Percentiles rank a stretch among this genome's conserved stretches.
phyloP scores from a whole-genome alignment of 2,329 filamentous ascomycete genomes.

The Microsporum audouinii region DNA sequence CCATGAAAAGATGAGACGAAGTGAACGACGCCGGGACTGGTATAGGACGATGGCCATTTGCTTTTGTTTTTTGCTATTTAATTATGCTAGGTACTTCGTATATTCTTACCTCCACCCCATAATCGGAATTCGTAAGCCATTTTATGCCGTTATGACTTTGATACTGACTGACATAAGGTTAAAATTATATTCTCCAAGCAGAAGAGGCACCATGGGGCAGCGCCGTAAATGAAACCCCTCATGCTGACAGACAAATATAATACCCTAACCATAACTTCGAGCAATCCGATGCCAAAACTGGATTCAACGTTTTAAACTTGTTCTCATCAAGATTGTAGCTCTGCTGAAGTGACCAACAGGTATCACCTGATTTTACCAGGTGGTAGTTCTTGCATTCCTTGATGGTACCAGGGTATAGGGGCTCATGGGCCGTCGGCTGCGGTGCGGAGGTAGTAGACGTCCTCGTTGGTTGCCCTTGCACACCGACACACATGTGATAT shows the following conservation, averaged over 20 bases:
- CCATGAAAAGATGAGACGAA: too few relatives aligned
- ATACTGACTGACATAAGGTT: too few relatives aligned
- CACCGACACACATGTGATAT: neutral
- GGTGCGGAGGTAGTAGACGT: neutral
- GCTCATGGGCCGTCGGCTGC: neutral
- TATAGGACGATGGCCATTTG: too few relatives aligned
- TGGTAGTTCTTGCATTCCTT: conserved; percentile 20
- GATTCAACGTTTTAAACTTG: conserved; percentile 18
- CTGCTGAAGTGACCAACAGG: conserved; percentile 17
- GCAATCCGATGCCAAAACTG: conserved; percentile 8
- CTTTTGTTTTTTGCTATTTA: too few relatives aligned
- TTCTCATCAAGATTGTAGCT: conserved; percentile 11
- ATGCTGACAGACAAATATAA: neutral
- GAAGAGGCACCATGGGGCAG: too few relatives aligned
- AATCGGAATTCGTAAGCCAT: too few relatives aligned
- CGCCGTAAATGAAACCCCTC: neutral
- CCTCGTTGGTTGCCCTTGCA: neutral
- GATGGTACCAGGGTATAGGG: conserved; percentile 14
- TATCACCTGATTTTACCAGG: conserved; percentile 16
- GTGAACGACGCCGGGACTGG: too few relatives aligned
- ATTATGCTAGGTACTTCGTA: too few relatives aligned
- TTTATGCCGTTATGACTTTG: too few relatives aligned
- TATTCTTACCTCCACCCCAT: too few relatives aligned
- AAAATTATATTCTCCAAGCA: too few relatives aligned
- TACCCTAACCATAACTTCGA: neutral